These are phyloP conservation scores for Irpex sp. DNA, from an alignment of 1,284 basidiomycete species.

Conservation along the genomic window DNA sequence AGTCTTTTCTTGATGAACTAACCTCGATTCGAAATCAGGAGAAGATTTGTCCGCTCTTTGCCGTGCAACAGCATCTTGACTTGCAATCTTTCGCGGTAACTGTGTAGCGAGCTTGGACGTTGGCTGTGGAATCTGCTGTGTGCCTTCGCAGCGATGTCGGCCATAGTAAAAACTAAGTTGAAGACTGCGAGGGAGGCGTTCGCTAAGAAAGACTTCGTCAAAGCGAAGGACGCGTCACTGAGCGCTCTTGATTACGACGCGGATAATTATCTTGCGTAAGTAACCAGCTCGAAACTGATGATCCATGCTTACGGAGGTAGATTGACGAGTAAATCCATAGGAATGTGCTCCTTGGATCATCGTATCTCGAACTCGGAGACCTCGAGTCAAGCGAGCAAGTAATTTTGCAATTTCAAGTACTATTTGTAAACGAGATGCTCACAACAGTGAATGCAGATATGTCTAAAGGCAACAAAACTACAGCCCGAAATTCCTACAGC, in stretches of 20 bases:
- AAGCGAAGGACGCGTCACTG: conserved; percentile 64
- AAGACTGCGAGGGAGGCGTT: conserved; percentile 81
- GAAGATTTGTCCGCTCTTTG: neutral
- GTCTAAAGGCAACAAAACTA: conserved; percentile 66
- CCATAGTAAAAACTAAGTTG: conserved; percentile 66
- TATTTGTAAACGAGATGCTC: conserved; percentile 1
- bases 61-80: neutral
- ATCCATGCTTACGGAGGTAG: neutral
- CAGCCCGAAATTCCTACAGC: conserved; percentile 68
- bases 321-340: neutral
- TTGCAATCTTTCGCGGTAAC: neutral
- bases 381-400: conserved; percentile 81
- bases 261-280: conserved; percentile 80
- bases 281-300: conserved; percentile 15
- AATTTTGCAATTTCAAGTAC: conserved; percentile 28
- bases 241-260: conserved; percentile 72
- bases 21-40: neutral
- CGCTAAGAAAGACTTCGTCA: conserved; percentile 69
- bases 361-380: conserved; percentile 70
- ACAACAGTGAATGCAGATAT: conserved; percentile 47
- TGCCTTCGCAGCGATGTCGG: conserved; percentile 18
- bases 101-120: neutral
- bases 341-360: conserved; percentile 77
- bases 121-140: neutral
- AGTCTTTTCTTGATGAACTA: neutral